phyloP scores from a whole-genome alignment of 345 rosid genomes.

The Lumnitzera littorea region DNA sequence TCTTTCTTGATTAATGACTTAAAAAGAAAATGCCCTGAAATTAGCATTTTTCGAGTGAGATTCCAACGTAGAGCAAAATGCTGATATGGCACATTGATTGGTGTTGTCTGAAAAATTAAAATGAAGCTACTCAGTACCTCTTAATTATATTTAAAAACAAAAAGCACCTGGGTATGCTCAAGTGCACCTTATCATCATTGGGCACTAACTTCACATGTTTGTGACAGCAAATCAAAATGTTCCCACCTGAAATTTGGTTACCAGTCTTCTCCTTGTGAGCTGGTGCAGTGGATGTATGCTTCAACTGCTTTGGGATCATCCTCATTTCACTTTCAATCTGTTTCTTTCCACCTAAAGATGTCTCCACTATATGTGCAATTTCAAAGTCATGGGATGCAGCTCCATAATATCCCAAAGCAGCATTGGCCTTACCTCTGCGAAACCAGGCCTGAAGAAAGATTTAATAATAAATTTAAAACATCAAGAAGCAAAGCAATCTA shows the following conservation, averaged over 20 bases:
- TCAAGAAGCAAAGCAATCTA: no score
- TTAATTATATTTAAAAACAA: no score
- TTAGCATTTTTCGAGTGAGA: no score
- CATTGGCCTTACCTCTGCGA: constrained; percentile 78
- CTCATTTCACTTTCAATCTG: constrained; percentile 60
- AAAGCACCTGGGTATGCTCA: no score
- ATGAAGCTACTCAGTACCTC: no score
- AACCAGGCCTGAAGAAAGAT: constrained; percentile 35
- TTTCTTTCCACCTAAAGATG: constrained; percentile 56
- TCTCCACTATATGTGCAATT: constrained; percentile 43
- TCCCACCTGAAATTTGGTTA: constrained; percentile 25
- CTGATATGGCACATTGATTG: no score
- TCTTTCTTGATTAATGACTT: no score
- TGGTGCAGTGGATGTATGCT: constrained; percentile 10
- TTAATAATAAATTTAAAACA: background rate
- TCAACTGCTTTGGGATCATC: constrained; percentile 20
- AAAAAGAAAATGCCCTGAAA: no score
- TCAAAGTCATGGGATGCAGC: constrained; percentile 53
- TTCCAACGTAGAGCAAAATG: no score
- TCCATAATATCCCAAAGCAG: constrained; percentile 39
- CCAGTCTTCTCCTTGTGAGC: constrained; percentile 9
- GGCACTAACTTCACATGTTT: background rate
- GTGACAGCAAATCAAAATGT: constrained; percentile 2
- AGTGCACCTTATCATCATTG: no score
- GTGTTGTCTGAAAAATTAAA: no score